phyloP scores from a whole-genome alignment of 305 asterid genomes.

The Fraxinus latifolia region DNA sequence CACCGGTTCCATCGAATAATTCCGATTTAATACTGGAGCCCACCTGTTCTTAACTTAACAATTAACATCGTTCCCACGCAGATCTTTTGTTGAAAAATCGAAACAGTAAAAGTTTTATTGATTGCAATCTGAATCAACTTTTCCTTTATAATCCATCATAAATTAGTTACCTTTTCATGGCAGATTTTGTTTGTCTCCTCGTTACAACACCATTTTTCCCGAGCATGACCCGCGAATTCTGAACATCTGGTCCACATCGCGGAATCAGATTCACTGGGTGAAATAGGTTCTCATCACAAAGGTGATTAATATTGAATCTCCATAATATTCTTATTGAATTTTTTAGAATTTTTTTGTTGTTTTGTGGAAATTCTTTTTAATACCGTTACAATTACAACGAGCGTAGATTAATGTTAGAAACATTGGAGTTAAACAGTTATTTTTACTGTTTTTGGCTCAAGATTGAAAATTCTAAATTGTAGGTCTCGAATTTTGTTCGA shows the following conservation, averaged over 20 bases:
- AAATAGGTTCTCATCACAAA: neutral
- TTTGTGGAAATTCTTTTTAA: neutral
- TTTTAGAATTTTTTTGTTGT: neutral
- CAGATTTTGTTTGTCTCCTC: neutral
- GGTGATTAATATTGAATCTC: neutral
- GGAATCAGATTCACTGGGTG: neutral
- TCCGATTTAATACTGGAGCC: slow-evolving; percentile 14
- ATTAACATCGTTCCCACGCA: neutral
- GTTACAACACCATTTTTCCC: slow-evolving; percentile 20
- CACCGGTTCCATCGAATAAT: neutral
- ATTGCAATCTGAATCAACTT: slow-evolving; percentile 16
- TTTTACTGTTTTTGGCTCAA: neutral
- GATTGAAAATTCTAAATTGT: slow-evolving; percentile 15
- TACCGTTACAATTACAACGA: neutral
- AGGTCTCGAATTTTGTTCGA: neutral
- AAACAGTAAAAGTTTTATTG: slow-evolving; percentile 9
- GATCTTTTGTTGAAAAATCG: neutral
- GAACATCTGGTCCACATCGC: neutral
- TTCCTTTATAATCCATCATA: slow-evolving; percentile 18
- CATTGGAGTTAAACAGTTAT: neutral
- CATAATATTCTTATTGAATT: neutral
- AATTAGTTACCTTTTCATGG: neutral
- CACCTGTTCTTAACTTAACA: slow-evolving; percentile 15
- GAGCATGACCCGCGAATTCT: neutral
- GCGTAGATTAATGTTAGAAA: neutral